Evolutionary conservation across 768 basidiomycete species (phyloP), one percentile per base, ranked within the genome.

Genomic region (Xerocomus potaroensis): DNA sequence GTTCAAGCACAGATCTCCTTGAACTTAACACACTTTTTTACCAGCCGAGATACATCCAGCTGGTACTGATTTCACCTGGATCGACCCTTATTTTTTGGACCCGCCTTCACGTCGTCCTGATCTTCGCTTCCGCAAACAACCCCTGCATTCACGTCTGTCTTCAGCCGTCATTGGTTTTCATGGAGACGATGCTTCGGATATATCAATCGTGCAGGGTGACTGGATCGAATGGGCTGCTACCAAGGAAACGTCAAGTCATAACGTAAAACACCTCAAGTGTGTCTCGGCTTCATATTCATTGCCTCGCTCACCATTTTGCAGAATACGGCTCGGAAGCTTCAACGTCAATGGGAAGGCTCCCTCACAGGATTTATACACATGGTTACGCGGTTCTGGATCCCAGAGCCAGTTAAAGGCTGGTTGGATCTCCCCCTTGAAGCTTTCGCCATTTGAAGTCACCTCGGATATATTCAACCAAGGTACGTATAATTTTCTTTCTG

Each of bases 271-370:
- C 24, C 38, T 68, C 16, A 62, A 52, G 66, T 65, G 38, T 29
- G 54, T 31, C 34, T n/a, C n/a, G n/a, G n/a, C n/a, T n/a, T n/a
- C n/a, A n/a, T n/a, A n/a, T n/a, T n/a, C n/a, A n/a, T n/a, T n/a
- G n/a, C 29, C 26, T n/a, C 21, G 1, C 29, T 52, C 33, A 53
- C 23, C 18, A 7, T 22, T 18, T 26, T 45, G 21, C 29, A 87
- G 85, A 26, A 59, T 91, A 40, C 81, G 86, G 6, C 49, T 85
- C 15, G 87, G 89, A 18, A 87, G 86, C 0, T 92, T 91, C 70
- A 92, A 92, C 55, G 88, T 91, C 37, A 89, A 90, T 55, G 88
- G 87, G 1, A 82, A 81, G 57, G 54, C 77, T 30, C 86, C 90
- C 1, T 80, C 83, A 3, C 83, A 86, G 52, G 84, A 88, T 58